These are phyloP conservation scores for Candida adriatica DNA, from an alignment of 805 yeast species.

Conservation along the genomic window DNA sequence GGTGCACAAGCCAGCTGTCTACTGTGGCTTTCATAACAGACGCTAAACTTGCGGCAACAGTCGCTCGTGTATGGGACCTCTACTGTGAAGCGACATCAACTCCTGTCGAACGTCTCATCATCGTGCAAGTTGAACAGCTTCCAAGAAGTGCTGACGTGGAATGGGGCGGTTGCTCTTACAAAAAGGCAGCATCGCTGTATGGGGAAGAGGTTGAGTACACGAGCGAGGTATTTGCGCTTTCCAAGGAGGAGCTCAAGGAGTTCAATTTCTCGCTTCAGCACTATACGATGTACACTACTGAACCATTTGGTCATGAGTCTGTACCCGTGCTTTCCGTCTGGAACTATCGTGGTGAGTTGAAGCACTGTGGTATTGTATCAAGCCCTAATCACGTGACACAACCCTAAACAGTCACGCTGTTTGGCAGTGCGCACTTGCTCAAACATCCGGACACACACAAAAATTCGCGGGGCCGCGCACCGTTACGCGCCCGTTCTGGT, in stretches of 20 bases:
- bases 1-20: constrained; percentile 36
- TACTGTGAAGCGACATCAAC: constrained; percentile 28
- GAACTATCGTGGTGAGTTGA: constrained; percentile 20
- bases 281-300: constrained; percentile 18
- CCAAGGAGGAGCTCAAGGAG: constrained; percentile 8
- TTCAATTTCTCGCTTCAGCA: constrained; percentile 11
- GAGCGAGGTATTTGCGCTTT: constrained; percentile 9
- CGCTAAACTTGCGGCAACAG: constrained; percentile 23
- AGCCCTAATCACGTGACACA: constrained; percentile 13
- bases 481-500: neutral
- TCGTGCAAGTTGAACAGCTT: constrained; percentile 48
- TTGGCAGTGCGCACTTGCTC: too few relatives aligned
- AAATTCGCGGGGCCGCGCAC: neutral
- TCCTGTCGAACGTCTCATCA: constrained; percentile 27
- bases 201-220: constrained; percentile 36
- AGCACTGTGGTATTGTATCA: constrained; percentile 20
- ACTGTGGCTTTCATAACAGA: constrained; percentile 51
- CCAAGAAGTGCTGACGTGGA: constrained; percentile 65
- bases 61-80: constrained; percentile 36
- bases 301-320: constrained; percentile 18
- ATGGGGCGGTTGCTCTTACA: constrained; percentile 63
- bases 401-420: too few relatives aligned
- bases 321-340: constrained; percentile 25
- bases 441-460: neutral
- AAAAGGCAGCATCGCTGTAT: constrained; percentile 28